A percentile compares a stretch with the other conserved stretches of the same genome.
These are phyloP conservation scores for Verticillium dahliae DNA, from an alignment of 2,329 filamentous ascomycete genomes.

Conservation along the genomic window DNA sequence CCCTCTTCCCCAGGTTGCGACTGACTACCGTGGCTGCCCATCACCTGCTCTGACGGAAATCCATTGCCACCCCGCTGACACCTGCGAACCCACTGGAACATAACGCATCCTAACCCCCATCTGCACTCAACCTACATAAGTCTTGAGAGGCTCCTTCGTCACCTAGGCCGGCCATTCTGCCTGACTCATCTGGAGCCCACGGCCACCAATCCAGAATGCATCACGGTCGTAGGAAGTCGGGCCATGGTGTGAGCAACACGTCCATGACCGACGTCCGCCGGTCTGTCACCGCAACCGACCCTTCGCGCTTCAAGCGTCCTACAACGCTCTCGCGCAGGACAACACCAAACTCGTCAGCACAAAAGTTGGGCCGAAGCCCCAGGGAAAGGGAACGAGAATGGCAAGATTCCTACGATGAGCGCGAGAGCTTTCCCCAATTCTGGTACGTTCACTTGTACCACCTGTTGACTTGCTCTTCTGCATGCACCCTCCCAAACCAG, in stretches of 20 bases:
- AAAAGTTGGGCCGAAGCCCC: constrained; percentile 44
- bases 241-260: constrained; percentile 43
- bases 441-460: constrained; percentile 42
- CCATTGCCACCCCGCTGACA: neutral
- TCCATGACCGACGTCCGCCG: constrained; percentile 51
- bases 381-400: constrained; percentile 44
- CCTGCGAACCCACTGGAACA: neutral
- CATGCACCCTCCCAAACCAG: constrained; percentile 13
- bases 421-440: constrained; percentile 59
- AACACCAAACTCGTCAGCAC: constrained; percentile 25
- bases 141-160: constrained; percentile 6
- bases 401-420: constrained; percentile 48
- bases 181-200: constrained; percentile 3
- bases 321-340: constrained; percentile 34
- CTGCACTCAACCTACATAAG: constrained; percentile 5
- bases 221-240: constrained; percentile 51
- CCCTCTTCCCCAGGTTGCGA: neutral
- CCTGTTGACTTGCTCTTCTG: constrained; percentile 4
- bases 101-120: neutral
- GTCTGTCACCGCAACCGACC: constrained; percentile 36
- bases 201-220: constrained; percentile 34
- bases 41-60: neutral
- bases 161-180: neutral
- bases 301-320: constrained; percentile 41
- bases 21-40: neutral